These are phyloP conservation scores for Tolypocladium sp. DNA, from an alignment of 2,329 filamentous ascomycete species.

Conservation along the genomic window DNA sequence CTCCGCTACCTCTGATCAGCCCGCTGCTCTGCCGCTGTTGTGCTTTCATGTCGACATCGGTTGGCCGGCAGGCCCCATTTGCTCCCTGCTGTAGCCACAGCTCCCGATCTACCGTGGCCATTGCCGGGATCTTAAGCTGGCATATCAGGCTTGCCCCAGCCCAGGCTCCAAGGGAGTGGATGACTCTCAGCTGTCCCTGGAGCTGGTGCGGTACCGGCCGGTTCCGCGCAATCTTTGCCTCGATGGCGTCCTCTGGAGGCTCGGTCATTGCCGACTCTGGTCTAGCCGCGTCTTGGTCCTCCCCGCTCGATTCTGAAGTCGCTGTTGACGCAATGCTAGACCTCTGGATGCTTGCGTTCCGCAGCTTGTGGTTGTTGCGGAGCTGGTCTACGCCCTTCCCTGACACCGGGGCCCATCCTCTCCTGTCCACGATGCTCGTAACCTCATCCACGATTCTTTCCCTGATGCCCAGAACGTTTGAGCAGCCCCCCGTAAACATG, in stretches of 20 bases:
- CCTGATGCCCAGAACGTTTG: conserved; percentile 71
- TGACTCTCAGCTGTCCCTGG: conserved; percentile 52
- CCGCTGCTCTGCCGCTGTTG: conserved; percentile 54
- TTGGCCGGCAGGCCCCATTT: conserved; percentile 48
- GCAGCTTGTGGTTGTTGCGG: conserved; percentile 33
- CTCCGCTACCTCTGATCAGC: conserved; percentile 26
- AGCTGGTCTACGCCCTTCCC: conserved; percentile 57
- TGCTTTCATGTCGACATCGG: conserved; percentile 48
- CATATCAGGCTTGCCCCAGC: conserved; percentile 62
- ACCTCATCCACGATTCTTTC: conserved; percentile 70
- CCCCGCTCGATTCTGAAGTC: conserved; percentile 12
- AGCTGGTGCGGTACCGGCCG: conserved; percentile 29
- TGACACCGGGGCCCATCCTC: conserved; percentile 70
- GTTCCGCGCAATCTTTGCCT: conserved; percentile 25
- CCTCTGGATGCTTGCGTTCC: conserved; percentile 13
- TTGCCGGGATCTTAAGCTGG: conserved; percentile 57
- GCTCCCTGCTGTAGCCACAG: conserved; percentile 60
- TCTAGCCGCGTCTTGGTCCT: conserved; percentile 12
- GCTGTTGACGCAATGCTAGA: conserved; percentile 11
- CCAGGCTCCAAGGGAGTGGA: conserved; percentile 67
- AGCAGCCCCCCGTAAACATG: conserved; percentile 74
- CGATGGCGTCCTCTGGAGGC: conserved; percentile 20
- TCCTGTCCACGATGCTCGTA: conserved; percentile 50
- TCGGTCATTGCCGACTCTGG: conserved; percentile 14
- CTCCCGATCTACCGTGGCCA: conserved; percentile 64